Evolutionary conservation across 345 rosid species (phyloP).

Genomic region (Eucalyptus sp.): DNA sequence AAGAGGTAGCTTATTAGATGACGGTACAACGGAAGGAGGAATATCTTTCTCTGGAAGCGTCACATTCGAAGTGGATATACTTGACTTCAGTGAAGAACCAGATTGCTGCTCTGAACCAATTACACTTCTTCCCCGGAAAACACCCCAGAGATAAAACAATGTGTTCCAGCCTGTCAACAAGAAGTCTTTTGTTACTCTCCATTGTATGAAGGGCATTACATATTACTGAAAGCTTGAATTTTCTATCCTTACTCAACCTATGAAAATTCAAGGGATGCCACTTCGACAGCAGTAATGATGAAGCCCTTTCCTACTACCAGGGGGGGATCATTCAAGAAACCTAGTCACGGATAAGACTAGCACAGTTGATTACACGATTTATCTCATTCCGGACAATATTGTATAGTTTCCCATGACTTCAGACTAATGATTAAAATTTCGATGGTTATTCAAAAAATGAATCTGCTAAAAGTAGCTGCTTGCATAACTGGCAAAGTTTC

Average conservation of each 20-base stretch:
- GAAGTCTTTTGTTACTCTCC: neutral
- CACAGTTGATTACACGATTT: neutral
- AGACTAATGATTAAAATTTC: neutral
- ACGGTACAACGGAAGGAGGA: slow-evolving; percentile 3
- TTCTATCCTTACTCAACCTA: neutral
- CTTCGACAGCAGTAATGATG: neutral
- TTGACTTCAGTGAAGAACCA: slow-evolving; percentile 14
- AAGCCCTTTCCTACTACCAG: neutral
- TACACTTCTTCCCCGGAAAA: slow-evolving; percentile 57
- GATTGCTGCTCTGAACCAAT: slow-evolving; percentile 7
- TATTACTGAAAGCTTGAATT: neutral
- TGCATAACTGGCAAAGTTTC: neutral
- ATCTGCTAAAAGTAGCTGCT: neutral
- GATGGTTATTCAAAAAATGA: neutral
- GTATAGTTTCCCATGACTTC: neutral
- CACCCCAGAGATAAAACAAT: slow-evolving; percentile 89
- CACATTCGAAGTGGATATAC: slow-evolving; percentile 9
- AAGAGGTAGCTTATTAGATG: slow-evolving; percentile 13
- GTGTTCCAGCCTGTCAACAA: slow-evolving; percentile 83
- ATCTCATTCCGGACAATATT: neutral
- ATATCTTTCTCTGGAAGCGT: slow-evolving; percentile 10
- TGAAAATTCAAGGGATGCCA: neutral
- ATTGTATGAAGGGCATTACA: neutral
- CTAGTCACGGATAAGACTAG: neutral
- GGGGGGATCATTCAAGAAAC: neutral